Conservation (phyloP, 1,284 basidiomycete species). For the Microbotryomycetes sp. region DNA sequence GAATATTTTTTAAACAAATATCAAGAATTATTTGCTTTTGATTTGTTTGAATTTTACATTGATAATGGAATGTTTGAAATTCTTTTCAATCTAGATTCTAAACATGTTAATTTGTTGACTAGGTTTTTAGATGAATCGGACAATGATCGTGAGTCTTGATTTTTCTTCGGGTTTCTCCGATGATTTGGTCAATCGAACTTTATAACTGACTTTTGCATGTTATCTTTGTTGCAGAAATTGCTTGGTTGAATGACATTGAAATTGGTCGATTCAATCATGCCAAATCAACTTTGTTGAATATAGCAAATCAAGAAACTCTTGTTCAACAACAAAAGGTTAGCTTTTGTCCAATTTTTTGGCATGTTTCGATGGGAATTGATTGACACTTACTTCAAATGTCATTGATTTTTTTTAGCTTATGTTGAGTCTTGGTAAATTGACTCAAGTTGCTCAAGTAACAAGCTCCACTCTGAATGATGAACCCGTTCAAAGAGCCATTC, state of each 20-base stretch:
- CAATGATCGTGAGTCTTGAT: conserved; percentile 51
- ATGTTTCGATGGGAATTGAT: background rate
- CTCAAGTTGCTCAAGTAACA: conserved; percentile 67
- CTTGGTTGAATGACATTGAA: conserved; percentile 86
- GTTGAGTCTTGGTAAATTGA: conserved; percentile 83
- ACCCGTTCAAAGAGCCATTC: conserved; percentile 39
- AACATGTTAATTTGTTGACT: conserved; percentile 60
- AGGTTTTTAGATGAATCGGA: conserved; percentile 62
- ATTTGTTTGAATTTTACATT: conserved; percentile 68
- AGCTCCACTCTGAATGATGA: conserved; percentile 32
- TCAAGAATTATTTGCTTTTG: conserved; percentile 74
- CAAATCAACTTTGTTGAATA: conserved; percentile 57
- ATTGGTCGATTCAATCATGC: conserved; percentile 62
- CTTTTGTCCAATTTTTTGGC: conserved; percentile 4
- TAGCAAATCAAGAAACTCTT: conserved; percentile 54
- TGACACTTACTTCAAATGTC: too few relatives aligned
- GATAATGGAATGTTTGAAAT: conserved; percentile 51
- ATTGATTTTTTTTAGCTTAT: conserved; percentile 57
- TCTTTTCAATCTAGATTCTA: conserved; percentile 65
- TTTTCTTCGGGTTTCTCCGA: background rate
- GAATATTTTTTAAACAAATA: conserved; percentile 71
- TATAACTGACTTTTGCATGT: too few relatives aligned
- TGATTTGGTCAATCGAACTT: too few relatives aligned
- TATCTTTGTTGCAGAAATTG: conserved; percentile 39
- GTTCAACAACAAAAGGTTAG: conserved; percentile 63